phyloP scores from a whole-genome alignment of 352 stramenopile species.

The Pythium phragmiticola region DNA sequence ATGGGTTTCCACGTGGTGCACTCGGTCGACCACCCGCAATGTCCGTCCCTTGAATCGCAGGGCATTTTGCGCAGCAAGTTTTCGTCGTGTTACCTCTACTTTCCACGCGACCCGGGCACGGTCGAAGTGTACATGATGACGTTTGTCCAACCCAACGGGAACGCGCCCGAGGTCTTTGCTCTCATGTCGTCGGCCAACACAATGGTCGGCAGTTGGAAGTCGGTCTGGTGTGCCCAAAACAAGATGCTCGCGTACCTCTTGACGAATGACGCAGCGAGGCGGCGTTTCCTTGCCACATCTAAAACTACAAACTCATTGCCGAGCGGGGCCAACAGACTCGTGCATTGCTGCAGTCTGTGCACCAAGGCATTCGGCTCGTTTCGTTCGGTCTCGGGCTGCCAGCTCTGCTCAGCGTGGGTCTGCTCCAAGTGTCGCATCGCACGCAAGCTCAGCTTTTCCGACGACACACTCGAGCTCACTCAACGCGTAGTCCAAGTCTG shows the following conservation, averaged over 20 bases:
- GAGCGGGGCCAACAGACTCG: background rate
- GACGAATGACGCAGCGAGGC: background rate
- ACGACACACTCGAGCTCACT: conserved; percentile 1
- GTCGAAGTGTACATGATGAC: conserved; percentile 43
- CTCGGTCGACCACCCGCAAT: conserved; percentile 36
- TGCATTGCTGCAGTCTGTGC: conserved; percentile 1
- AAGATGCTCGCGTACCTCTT: conserved; percentile 37
- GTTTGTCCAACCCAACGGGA: conserved; percentile 29
- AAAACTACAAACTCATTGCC: too few species aligned
- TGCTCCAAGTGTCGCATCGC: conserved; percentile 18
- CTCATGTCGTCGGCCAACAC: conserved; percentile 23
- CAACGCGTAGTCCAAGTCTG: conserved; percentile 18
- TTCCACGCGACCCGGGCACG: conserved; percentile 25
- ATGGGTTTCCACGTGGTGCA: conserved; percentile 46
- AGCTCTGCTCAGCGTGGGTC: conserved; percentile 17
- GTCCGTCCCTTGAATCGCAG: conserved; percentile 12
- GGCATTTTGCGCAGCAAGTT: conserved; percentile 32
- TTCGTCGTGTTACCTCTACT: conserved; percentile 37
- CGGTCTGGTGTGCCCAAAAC: conserved; percentile 30
- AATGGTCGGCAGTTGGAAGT: conserved; percentile 36
- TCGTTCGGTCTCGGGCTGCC: conserved; percentile 5
- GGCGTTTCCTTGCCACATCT: background rate
- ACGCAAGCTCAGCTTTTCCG: conserved; percentile 6
- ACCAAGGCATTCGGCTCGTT: conserved; percentile 17
- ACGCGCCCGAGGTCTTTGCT: conserved; percentile 22